phyloP scores from a whole-genome alignment of 371 early-diverging fungal genomes.

The Mucor velutinosus region DNA sequence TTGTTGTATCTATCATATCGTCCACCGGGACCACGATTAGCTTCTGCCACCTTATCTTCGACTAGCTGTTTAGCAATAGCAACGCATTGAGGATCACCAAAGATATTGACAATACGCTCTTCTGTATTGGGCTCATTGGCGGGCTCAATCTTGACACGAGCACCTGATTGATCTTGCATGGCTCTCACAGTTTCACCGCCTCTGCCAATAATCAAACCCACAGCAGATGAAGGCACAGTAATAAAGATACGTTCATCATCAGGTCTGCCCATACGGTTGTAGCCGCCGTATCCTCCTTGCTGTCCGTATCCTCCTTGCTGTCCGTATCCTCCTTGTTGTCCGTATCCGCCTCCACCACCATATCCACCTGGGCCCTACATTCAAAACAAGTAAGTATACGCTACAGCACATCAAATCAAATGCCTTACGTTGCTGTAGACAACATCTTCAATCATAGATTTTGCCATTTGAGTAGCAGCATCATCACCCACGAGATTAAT shows the following conservation, averaged over 20 bases:
- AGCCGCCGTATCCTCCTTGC: background rate
- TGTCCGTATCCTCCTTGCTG: background rate
- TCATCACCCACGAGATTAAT: slow-evolving; percentile 78
- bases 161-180: slow-evolving; percentile 82
- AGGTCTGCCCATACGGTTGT: slow-evolving; percentile 29
- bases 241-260: slow-evolving; percentile 56
- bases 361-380: background rate
- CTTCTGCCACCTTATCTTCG: slow-evolving; percentile 59
- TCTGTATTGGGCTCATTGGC: slow-evolving; percentile 42
- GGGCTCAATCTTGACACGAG: slow-evolving; percentile 77
- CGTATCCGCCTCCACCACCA: background rate
- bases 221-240: slow-evolving; percentile 70
- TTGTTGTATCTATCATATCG: slow-evolving; percentile 37
- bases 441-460: slow-evolving; percentile 78
- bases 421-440: slow-evolving; percentile 41
- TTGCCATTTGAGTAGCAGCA: slow-evolving; percentile 71
- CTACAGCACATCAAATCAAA: background rate
- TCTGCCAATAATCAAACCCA: slow-evolving; percentile 83
- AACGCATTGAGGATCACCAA: slow-evolving; percentile 54
- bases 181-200: slow-evolving; percentile 88
- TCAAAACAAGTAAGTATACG: background rate
- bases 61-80: slow-evolving; percentile 60
- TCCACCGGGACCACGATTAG: slow-evolving; percentile 32
- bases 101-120: slow-evolving; percentile 43
- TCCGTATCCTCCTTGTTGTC: background rate